These are phyloP conservation scores for Chloropicon primus DNA, from an alignment of 139 green algal genomes.

Conservation along the genomic window DNA sequence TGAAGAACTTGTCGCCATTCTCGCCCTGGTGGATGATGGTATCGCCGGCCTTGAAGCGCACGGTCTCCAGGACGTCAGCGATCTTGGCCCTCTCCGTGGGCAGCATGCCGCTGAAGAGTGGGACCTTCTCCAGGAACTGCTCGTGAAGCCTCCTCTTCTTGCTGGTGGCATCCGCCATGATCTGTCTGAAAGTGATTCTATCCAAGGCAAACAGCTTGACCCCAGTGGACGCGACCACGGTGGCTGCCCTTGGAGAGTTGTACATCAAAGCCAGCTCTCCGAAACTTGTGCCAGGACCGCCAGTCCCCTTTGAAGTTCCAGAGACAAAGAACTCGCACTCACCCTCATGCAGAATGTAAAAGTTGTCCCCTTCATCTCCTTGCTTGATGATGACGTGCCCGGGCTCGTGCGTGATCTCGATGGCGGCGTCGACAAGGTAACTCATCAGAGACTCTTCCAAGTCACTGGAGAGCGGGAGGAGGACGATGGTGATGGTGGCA, in stretches of 20 bases:
- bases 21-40: constrained; percentile 8
- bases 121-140: constrained; percentile 1
- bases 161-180: neutral
- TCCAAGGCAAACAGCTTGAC: constrained; percentile 30
- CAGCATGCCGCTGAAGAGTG: neutral
- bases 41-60: constrained; percentile 1
- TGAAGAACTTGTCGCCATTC: constrained; percentile 3
- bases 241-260: constrained; percentile 64
- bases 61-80: neutral
- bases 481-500: no score
- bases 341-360: constrained; percentile 40
- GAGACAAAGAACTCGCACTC: constrained; percentile 5
- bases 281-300: constrained; percentile 45
- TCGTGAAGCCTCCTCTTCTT: neutral
- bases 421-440: constrained; percentile 27
- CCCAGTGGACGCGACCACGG: constrained; percentile 45
- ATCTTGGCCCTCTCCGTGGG: neutral
- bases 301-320: constrained; percentile 8
- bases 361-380: constrained; percentile 44
- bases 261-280: constrained; percentile 91
- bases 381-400: constrained; percentile 39
- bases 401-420: constrained; percentile 15
- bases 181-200: neutral
- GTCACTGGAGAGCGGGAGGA: no score
- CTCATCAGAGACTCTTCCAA: constrained; percentile 38